These are phyloP conservation scores for Wickerhamomyces pijperi DNA, from an alignment of 805 yeast genomes.

Conservation along the genomic window DNA sequence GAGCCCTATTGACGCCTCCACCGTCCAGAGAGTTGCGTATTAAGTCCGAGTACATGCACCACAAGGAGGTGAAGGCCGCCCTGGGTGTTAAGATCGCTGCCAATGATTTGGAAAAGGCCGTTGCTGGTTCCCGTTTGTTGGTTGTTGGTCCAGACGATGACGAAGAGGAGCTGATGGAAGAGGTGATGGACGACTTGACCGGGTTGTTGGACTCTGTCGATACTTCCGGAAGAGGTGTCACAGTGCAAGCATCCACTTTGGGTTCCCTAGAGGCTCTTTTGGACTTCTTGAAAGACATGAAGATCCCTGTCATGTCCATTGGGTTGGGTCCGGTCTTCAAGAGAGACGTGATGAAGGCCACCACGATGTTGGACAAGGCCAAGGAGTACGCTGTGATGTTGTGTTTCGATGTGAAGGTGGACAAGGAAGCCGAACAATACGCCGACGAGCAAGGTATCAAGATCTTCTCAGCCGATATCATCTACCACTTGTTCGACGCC, in stretches of 20 bases:
- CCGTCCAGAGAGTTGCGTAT: conserved; percentile 93
- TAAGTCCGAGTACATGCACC: conserved; percentile 93
- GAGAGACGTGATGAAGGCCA: conserved; percentile 96
- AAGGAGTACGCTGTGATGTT: conserved; percentile 95
- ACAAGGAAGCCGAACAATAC: conserved; percentile 96
- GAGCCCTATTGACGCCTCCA: conserved; percentile 96
- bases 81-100: conserved; percentile 98
- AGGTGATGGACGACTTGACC: conserved; percentile 96
- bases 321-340: conserved; percentile 97
- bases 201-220: conserved; percentile 93
- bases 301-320: conserved; percentile 97
- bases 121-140: conserved; percentile 93
- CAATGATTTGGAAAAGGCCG: conserved; percentile 94
- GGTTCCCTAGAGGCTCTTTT: conserved; percentile 96
- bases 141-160: conserved; percentile 97
- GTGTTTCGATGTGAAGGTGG: conserved; percentile 95
- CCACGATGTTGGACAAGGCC: conserved; percentile 93
- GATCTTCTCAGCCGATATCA: conserved; percentile 92
- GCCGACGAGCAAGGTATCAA: conserved; percentile 89
- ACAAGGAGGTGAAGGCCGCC: conserved; percentile 97
- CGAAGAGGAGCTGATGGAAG: conserved; percentile 95
- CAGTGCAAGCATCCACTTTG: conserved; percentile 95
- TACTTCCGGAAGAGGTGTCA: conserved; percentile 91
- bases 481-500: conserved; percentile 91
- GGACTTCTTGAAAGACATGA: conserved; percentile 96